A percentile compares a stretch with the other conserved stretches of the same genome.
These are phyloP conservation scores for Penicillium frequentans DNA, from an alignment of 2,329 filamentous ascomycete genomes.

Conservation along the genomic window DNA sequence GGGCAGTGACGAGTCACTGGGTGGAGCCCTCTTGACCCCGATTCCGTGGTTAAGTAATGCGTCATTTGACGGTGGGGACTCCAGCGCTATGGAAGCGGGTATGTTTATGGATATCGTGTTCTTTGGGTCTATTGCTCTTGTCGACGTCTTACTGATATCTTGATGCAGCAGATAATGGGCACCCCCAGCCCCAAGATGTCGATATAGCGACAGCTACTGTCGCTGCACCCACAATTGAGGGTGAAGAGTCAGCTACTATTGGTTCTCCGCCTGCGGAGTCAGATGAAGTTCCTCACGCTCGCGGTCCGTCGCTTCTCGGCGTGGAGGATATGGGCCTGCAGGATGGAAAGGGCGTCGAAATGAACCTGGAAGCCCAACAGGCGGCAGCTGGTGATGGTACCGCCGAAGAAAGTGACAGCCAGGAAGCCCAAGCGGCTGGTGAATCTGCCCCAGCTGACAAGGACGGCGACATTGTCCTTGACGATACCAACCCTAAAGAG, in stretches of 20 bases:
- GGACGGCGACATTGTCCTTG: conserved; percentile 42
- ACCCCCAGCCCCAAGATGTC: conserved; percentile 7
- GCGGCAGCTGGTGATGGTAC: conserved; percentile 4
- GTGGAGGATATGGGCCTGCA: conserved; percentile 84
- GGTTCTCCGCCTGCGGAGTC: conserved; percentile 47
- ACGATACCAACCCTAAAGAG: conserved; percentile 28
- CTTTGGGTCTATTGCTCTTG: neutral
- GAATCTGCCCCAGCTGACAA: conserved; percentile 17
- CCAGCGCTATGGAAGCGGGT: conserved; percentile 21
- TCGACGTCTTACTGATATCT: conserved; percentile 1
- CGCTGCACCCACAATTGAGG: conserved; percentile 13
- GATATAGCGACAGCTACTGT: neutral
- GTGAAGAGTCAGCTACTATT: conserved; percentile 17
- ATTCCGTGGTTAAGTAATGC: conserved; percentile 76
- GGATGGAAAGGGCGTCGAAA: conserved; percentile 48
- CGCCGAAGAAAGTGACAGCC: conserved; percentile 13
- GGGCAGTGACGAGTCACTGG: conserved; percentile 84
- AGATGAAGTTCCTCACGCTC: conserved; percentile 71
- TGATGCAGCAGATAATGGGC: conserved; percentile 2
- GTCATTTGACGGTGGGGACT: conserved; percentile 28
- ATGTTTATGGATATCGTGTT: conserved; percentile 1
- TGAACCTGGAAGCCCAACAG: conserved; percentile 31
- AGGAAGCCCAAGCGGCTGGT: conserved; percentile 9
- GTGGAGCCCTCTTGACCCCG: conserved; percentile 86
- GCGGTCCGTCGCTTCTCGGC: conserved; percentile 82